Conservation (phyloP, 257 asterid species). For the Mentha longifolia region DNA sequence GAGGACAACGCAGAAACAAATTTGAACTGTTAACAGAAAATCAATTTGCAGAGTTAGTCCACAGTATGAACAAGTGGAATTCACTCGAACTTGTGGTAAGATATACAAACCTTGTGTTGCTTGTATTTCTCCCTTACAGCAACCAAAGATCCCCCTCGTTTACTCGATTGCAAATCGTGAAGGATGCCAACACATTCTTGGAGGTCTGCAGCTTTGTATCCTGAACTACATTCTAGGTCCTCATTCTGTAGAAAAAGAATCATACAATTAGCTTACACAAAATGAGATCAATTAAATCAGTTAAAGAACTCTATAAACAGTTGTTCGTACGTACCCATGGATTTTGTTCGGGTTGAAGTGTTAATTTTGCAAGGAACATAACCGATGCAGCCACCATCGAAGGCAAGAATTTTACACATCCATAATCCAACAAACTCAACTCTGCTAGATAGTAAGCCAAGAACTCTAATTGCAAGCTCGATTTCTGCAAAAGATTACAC, state of each 20-base stretch:
- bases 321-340: conserved; percentile 74
- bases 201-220: conserved; percentile 67
- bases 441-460: conserved; percentile 83
- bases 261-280: background rate
- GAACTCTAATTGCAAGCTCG: conserved; percentile 66
- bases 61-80: background rate
- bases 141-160: conserved; percentile 55
- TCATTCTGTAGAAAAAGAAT: conserved; percentile 36
- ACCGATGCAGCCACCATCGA: conserved; percentile 85
- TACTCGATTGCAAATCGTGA: conserved; percentile 68
- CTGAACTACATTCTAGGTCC: conserved; percentile 52
- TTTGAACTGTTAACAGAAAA: conserved; percentile 63
- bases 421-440: conserved; percentile 74
- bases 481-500: conserved; percentile 43
- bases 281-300: background rate
- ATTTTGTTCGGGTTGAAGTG: conserved; percentile 54
- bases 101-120: conserved; percentile 62
- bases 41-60: conserved; percentile 19
- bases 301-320: background rate
- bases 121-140: conserved; percentile 81
- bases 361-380: conserved; percentile 71
- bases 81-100: background rate
- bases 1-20: conserved; percentile 56
- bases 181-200: conserved; percentile 69
- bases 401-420: conserved; percentile 76